phyloP scores from a whole-genome alignment of 305 asterid species.

The Fraxinus velutina region DNA sequence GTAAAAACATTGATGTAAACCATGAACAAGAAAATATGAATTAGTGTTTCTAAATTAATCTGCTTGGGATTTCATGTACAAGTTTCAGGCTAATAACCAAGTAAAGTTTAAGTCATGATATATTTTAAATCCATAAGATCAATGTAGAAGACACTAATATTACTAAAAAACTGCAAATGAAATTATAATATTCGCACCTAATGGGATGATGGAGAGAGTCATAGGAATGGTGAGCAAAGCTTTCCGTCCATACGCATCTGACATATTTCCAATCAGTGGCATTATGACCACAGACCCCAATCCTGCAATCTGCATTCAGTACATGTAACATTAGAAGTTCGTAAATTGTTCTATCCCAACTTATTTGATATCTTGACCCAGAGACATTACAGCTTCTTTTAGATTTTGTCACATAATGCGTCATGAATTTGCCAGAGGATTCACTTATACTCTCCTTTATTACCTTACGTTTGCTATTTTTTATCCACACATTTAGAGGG shows the following conservation, averaged over 20 bases:
- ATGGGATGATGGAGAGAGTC: constrained; percentile 31
- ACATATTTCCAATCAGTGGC: constrained; percentile 41
- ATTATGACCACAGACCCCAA: constrained; percentile 39
- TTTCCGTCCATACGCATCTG: constrained; percentile 42
- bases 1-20: background rate
- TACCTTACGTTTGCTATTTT: background rate
- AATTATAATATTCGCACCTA: constrained; percentile 18
- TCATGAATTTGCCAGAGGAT: background rate
- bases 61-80: background rate
- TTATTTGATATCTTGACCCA: background rate
- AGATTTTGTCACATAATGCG: background rate
- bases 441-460: background rate
- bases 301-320: constrained; percentile 33
- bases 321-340: background rate
- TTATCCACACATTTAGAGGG: background rate
- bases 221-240: constrained; percentile 31
- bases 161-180: background rate
- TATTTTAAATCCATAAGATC: background rate
- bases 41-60: background rate
- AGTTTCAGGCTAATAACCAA: background rate
- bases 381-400: background rate
- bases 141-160: background rate
- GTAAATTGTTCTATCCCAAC: background rate
- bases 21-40: background rate
- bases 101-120: background rate